These are phyloP conservation scores for Apiospora sp. DNA, from an alignment of 2,329 filamentous ascomycete species.

Conservation along the genomic window DNA sequence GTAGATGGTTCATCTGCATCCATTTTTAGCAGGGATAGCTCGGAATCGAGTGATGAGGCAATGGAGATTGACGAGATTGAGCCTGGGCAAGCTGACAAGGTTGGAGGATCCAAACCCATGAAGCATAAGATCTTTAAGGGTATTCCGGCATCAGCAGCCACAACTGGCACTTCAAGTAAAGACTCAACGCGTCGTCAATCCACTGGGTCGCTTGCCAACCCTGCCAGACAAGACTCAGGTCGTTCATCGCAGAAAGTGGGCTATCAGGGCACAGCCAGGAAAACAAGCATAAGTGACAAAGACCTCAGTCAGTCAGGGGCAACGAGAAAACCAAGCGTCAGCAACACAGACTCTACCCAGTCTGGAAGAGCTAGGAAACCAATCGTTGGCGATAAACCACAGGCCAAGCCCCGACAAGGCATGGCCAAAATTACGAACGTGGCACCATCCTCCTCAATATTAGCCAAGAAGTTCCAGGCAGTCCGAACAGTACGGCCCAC, in stretches of 20 bases:
- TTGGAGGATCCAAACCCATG: constrained; percentile 26
- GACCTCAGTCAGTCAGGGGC: not conserved
- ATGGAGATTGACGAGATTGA: constrained; percentile 35
- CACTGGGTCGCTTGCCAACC: constrained; percentile 18
- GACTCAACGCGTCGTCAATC: constrained; percentile 26
- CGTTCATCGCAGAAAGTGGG: constrained; percentile 36
- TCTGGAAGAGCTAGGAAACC: constrained; percentile 20
- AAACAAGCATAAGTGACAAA: constrained; percentile 30
- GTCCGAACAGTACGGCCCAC: not conserved
- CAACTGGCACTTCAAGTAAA: constrained; percentile 27
- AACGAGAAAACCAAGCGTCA: not conserved
- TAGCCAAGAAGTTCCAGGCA: constrained; percentile 14
- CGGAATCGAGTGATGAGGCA: constrained; percentile 39
- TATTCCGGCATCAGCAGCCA: constrained; percentile 26
- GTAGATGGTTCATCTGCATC: constrained; percentile 28
- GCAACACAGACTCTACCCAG: not conserved
- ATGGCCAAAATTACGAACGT: constrained; percentile 24
- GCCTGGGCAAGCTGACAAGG: not conserved
- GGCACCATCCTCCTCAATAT: constrained; percentile 19
- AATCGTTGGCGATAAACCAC: constrained; percentile 8
- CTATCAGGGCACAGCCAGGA: constrained; percentile 47
- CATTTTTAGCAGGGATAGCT: constrained; percentile 23
- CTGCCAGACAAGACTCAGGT: constrained; percentile 21
- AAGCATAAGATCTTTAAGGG: constrained; percentile 36
- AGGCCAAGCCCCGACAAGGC: constrained; percentile 25